Base-by-base conservation (phyloP, 2,329 filamentous ascomycete genomes). In the Xylaria sp. region DNA sequence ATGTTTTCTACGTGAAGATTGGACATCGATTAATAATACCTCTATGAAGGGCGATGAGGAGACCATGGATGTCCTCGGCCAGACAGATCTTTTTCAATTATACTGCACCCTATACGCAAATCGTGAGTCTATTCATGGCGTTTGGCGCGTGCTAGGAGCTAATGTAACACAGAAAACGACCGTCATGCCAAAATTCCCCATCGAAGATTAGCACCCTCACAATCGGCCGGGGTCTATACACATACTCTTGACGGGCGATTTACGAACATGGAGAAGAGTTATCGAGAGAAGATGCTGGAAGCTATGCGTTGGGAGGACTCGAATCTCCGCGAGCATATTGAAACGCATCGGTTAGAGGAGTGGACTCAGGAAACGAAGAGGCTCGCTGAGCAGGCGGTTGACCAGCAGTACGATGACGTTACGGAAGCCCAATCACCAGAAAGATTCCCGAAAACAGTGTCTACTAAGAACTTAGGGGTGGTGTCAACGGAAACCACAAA, bases 1-100 rank as follows among this genome's bases (percentile, higher is more conserved):
- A 62, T 91, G 93, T 69, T 92, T 92, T 75, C 86, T 95, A 72
- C 89, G 90, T 58, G 94, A 98, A 78, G 89, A 98, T 77, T 99
- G 96, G 96, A 83, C 86, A 30, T 84, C 83, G 67, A 87, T 97
- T 76, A 95, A 96, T 76, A 89, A 93, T 72, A 95, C 92, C 0
- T 88, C 90, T 56, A 85, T 91, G 67, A 91, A 92, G 77, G 88
- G 89, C 65, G 94, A 97, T 75, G 81, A 83, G 2, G 86, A 92
- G 69, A 87, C 93, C 32, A 83, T 89, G 61, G 84, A 86, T 32
- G 83, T 87, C 19, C 80, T 97, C 30, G 82, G 83, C 36, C 81
- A 85, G 65, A 97, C 93, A 3, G 85, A 90, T 32, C 83, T 93
- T 4, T 94, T 90, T 76, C 84, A 83, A 72, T 91, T 93, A 55